phyloP scores from a whole-genome alignment of 345 rosid species.

The Psidium friedrichsthalianum region DNA sequence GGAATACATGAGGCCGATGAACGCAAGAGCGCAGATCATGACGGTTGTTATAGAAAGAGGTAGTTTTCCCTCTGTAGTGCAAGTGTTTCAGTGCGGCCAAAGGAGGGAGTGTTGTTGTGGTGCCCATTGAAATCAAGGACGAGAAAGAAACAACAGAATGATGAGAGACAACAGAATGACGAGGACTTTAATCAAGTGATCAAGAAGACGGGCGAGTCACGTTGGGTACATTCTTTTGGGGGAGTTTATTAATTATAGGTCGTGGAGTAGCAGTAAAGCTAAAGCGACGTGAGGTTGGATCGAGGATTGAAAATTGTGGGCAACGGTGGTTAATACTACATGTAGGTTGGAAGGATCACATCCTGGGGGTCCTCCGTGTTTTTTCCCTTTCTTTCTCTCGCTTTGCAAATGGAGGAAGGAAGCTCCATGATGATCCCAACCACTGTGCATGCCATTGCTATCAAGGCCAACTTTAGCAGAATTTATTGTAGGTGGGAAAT shows the following conservation, averaged over 20 bases:
- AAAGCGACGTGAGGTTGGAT: slow-evolving; percentile 30
- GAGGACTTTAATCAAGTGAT: background rate
- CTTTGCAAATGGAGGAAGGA: background rate
- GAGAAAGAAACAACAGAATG: slow-evolving; percentile 14
- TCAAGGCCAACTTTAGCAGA: background rate
- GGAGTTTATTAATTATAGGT: background rate
- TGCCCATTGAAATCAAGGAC: slow-evolving; percentile 20
- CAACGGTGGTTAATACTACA: slow-evolving; percentile 5
- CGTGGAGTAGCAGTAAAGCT: slow-evolving; percentile 71
- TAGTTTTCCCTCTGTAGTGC: slow-evolving; percentile 36
- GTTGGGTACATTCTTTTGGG: background rate
- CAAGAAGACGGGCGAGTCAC: background rate
- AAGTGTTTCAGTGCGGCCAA: slow-evolving; percentile 19
- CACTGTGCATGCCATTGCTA: slow-evolving; percentile 1
- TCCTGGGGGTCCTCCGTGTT: slow-evolving; percentile 2
- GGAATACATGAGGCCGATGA: slow-evolving; percentile 52
- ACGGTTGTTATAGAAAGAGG: slow-evolving; percentile 39
- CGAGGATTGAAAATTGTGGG: background rate
- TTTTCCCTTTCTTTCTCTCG: background rate
- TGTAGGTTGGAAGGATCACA: slow-evolving; percentile 31
- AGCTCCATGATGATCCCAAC: background rate
- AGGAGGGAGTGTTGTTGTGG: background rate
- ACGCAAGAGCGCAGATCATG: slow-evolving; percentile 35
- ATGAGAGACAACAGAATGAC: too few species aligned
- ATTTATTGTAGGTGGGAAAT: background rate